Evolutionary conservation across 176 grass and related monocot species (phyloP), one percentile per base, ranked within the genome.

Genomic region (Phoenix dactylifera): DNA sequence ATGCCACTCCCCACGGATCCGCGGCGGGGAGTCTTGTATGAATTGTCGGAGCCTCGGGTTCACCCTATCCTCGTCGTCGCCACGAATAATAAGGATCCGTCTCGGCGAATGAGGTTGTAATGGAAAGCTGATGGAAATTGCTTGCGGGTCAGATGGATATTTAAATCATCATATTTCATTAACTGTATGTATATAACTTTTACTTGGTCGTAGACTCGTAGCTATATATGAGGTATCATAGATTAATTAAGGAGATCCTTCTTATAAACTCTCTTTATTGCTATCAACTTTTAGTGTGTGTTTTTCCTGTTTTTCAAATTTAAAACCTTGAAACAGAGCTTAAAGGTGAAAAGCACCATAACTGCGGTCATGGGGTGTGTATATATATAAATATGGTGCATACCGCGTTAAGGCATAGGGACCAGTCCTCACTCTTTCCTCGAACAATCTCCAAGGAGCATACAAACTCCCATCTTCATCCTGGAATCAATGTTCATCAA

Each of bases 1-100:
- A 5, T 82, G 70, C 79, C 79, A 82, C 64, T 82, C 79, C 2
- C 29, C 64, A 5, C 50, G 66, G 55, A 82, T 82, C 65, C 73
- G 67, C 49, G 79, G 79, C 4, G 79, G 79, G 18, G 79, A 82
- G 49, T 76, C 50, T 54, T 63, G 53, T 20, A 82, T 60, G 60
- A 82, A 82, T n/a, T 59, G 26, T 26, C 54, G 28, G 6, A 82
- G 59, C 65, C 67, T 51, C 2, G 79, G 79, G 52, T 64, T 75
- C 50, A 81, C 68, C 5, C 63, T 32, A 9, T 14, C 69, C 12
- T 39, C 15, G 19, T 2, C 7, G 17, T 50, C 60, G 4, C 62
- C 73, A 15, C 57, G 1, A 18, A 82, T 6, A 49, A 68, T 16
- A 25, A 76, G 68, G 55, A 82, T 26, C 24, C 73, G 66, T 9